phyloP scores from a whole-genome alignment of 768 basidiomycete genomes.

The Boletus vinaceobasis region DNA sequence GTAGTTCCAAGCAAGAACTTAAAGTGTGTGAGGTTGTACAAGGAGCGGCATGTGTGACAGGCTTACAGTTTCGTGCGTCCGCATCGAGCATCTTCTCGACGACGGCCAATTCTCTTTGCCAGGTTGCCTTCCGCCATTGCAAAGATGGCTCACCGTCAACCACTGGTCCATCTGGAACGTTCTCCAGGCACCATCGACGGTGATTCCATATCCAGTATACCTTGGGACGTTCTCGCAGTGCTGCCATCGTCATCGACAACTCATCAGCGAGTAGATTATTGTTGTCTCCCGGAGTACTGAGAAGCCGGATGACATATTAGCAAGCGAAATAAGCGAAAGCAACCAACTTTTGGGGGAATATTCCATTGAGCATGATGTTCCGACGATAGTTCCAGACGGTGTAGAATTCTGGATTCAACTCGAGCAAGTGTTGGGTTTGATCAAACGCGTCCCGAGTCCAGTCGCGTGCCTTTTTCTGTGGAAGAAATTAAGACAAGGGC shows the following conservation, averaged over 20 bases:
- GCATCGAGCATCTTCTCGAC: slow-evolving; percentile 91
- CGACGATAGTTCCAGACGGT: slow-evolving; percentile 95
- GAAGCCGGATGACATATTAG: slow-evolving; percentile 15
- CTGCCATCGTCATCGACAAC: slow-evolving; percentile 72
- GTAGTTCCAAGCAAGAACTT: slow-evolving; percentile 96
- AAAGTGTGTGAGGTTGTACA: slow-evolving; percentile 2
- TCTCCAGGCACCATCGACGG: slow-evolving; percentile 89
- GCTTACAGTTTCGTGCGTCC: slow-evolving; percentile 90
- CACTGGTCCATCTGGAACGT: slow-evolving; percentile 72
- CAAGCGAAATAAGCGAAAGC: not conserved
- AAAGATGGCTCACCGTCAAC: slow-evolving; percentile 39
- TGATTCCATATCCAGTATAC: slow-evolving; percentile 99
- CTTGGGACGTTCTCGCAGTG: slow-evolving; percentile 85
- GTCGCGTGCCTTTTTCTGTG: slow-evolving; percentile 66
- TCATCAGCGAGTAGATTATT: slow-evolving; percentile 69
- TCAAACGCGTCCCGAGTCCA: slow-evolving; percentile 73
- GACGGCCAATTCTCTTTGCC: slow-evolving; percentile 82
- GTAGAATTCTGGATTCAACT: slow-evolving; percentile 92
- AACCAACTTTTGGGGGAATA: slow-evolving; percentile 64
- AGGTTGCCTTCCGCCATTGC: slow-evolving; percentile 76
- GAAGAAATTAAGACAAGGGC: not conserved
- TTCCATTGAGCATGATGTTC: slow-evolving; percentile 65
- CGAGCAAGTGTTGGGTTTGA: slow-evolving; percentile 73
- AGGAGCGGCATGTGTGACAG: not conserved
- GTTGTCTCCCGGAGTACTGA: slow-evolving; percentile 57